Conservation (phyloP, 306 rosid genomes). For the Dalbergia oliveri region DNA sequence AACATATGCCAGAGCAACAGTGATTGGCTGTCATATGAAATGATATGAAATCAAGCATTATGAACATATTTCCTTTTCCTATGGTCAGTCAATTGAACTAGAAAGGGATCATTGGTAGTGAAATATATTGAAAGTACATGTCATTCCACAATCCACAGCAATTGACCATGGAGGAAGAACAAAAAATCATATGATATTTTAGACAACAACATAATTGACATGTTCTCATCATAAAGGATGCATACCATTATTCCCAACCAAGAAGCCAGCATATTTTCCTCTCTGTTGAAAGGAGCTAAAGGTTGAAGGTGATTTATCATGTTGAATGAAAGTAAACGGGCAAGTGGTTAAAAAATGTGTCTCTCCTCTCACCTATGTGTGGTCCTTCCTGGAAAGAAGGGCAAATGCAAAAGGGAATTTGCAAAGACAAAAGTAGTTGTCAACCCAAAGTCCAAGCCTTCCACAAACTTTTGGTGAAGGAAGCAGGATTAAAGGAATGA, state of each 20-base stretch:
- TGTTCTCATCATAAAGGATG: slow-evolving; percentile 3
- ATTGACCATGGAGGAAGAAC: not conserved
- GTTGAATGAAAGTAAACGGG: slow-evolving; percentile 66
- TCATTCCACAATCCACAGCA: not conserved
- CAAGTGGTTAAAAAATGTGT: too few relatives aligned
- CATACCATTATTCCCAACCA: slow-evolving; percentile 77
- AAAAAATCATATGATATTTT: not conserved
- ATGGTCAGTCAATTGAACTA: not conserved
- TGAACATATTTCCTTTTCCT: slow-evolving; percentile 1
- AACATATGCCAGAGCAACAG: slow-evolving; percentile 64
- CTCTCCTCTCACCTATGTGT: too few relatives aligned
- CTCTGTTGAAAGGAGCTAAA: slow-evolving; percentile 60
- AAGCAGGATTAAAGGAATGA: not conserved
- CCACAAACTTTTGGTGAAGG: not conserved
- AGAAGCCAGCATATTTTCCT: slow-evolving; percentile 62
- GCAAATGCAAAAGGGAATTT: too few relatives aligned
- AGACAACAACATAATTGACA: not conserved
- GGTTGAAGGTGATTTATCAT: slow-evolving; percentile 67
- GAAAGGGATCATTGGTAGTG: not conserved
- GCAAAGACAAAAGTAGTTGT: too few relatives aligned
- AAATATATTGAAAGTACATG: not conserved
- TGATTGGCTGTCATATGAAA: slow-evolving; percentile 58
- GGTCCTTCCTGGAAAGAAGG: too few relatives aligned
- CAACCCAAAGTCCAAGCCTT: too few relatives aligned
- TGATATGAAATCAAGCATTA: slow-evolving; percentile 39